Conservation (phyloP, 768 basidiomycete species). For the Lactarius vividus region DNA sequence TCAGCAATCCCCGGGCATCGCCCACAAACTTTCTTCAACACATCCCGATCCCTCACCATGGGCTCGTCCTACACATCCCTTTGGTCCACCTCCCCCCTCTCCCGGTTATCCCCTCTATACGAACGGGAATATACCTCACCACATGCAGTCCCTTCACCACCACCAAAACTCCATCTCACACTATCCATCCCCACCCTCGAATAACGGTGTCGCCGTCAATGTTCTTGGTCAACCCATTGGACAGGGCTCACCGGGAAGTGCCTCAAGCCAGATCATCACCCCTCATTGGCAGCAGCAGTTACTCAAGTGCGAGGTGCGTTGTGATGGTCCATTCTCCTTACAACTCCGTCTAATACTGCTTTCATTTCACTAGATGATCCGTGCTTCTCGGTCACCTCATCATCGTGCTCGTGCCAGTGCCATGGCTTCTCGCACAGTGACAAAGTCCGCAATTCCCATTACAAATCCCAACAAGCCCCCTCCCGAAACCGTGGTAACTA, state of each 20-base stretch:
- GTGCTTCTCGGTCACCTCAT: constrained; percentile 84
- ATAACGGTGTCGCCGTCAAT: constrained; percentile 25
- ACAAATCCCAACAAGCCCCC: constrained; percentile 79
- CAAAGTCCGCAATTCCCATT: constrained; percentile 88
- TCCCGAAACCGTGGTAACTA: constrained; percentile 35
- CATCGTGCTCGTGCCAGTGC: constrained; percentile 95
- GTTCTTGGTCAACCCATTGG: constrained; percentile 26
- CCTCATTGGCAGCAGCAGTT: constrained; percentile 94
- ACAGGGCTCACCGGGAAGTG: constrained; percentile 29
- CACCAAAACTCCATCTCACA: constrained; percentile 82
- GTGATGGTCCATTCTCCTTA: constrained; percentile 17
- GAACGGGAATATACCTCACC: constrained; percentile 56
- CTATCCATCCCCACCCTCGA: constrained; percentile 74
- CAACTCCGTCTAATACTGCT: background rate
- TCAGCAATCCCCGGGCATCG: constrained; percentile 78
- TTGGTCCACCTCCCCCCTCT: constrained; percentile 58
- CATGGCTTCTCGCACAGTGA: constrained; percentile 82
- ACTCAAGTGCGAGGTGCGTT: constrained; percentile 84
- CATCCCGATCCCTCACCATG: constrained; percentile 77
- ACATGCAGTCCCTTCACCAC: constrained; percentile 52
- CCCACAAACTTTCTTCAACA: constrained; percentile 63
- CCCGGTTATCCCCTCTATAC: constrained; percentile 76
- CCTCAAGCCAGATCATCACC: constrained; percentile 61
- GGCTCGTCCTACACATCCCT: constrained; percentile 57
- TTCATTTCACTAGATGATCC: constrained; percentile 57